Evolutionary conservation across 495 filamentous ascomycete species (phyloP).

Genomic region (Bacidia gigantensis): DNA sequence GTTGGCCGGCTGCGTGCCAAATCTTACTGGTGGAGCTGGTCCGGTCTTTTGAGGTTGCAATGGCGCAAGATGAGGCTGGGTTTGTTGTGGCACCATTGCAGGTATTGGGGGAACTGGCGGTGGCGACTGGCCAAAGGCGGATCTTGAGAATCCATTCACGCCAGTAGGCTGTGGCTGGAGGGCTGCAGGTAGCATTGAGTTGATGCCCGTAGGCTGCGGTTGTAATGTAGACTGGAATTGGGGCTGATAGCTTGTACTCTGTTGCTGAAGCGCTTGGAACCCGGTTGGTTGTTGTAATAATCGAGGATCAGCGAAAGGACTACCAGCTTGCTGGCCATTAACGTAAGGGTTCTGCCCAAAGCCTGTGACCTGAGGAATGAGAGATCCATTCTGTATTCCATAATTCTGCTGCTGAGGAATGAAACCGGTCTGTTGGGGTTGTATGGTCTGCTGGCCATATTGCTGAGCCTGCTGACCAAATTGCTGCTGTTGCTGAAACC

Average conservation of each 20-base stretch:
- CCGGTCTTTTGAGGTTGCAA: constrained; percentile 82
- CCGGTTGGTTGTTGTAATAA: constrained; percentile 28
- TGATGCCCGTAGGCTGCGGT: constrained; percentile 38
- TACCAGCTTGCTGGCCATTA: constrained; percentile 32
- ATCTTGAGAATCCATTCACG: constrained; percentile 37
- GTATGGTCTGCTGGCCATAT: constrained; percentile 38
- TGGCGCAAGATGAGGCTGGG: constrained; percentile 37
- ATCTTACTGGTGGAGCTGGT: constrained; percentile 78
- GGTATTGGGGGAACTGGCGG: constrained; percentile 20
- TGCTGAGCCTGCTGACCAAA: constrained; percentile 28
- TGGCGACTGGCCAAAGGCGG: constrained; percentile 16
- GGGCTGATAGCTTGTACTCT: constrained; percentile 52
- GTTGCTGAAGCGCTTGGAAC: constrained; percentile 47
- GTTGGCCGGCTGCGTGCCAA: constrained; percentile 60
- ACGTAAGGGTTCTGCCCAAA: constrained; percentile 33
- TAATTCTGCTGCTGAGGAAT: constrained; percentile 19
- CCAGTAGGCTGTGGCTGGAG: constrained; percentile 43
- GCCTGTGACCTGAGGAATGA: constrained; percentile 31
- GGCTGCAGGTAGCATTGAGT: constrained; percentile 41
- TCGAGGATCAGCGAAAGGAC: constrained; percentile 44
- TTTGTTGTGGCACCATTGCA: constrained; percentile 33
- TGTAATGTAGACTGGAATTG: constrained; percentile 41
- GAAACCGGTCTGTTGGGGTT: constrained; percentile 37
- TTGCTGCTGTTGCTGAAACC: constrained; percentile 36
- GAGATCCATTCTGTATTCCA: not conserved